phyloP scores from a whole-genome alignment of 2,329 filamentous ascomycete species.

The Tolypocladium album region DNA sequence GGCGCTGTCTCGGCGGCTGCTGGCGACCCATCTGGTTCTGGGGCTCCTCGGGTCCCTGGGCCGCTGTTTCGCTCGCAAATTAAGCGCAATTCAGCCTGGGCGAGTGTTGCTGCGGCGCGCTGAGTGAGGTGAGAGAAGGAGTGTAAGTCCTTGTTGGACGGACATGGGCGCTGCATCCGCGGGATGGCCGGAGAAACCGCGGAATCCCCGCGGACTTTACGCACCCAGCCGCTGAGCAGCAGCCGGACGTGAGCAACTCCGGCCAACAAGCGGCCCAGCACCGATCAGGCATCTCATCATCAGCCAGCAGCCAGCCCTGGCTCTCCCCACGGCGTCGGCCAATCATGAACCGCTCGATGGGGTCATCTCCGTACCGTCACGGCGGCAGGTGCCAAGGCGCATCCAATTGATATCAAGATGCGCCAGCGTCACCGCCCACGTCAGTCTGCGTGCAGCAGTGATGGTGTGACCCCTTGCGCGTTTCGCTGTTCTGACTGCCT shows the following conservation, averaged over 20 bases:
- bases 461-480: neutral
- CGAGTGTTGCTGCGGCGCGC: neutral
- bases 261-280: neutral
- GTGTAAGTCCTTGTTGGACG: neutral
- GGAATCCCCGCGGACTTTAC: slow-evolving; percentile 8
- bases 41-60: neutral
- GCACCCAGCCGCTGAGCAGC: neutral
- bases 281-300: neutral
- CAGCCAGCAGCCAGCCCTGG: neutral
- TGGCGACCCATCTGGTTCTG: slow-evolving; percentile 19
- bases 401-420: neutral
- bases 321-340: neutral
- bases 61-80: neutral
- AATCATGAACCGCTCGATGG: neutral
- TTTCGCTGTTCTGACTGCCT: neutral
- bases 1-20: slow-evolving; percentile 17
- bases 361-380: neutral
- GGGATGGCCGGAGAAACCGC: slow-evolving; percentile 3
- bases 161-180: neutral
- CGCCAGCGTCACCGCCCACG: neutral
- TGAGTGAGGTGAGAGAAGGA: neutral
- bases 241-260: neutral
- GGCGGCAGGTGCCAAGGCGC: neutral
- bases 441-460: neutral
- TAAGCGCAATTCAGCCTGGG: neutral